Evolutionary conservation across 805 yeast genomes (phyloP).

Genomic region (Starmerella cellae): DNA sequence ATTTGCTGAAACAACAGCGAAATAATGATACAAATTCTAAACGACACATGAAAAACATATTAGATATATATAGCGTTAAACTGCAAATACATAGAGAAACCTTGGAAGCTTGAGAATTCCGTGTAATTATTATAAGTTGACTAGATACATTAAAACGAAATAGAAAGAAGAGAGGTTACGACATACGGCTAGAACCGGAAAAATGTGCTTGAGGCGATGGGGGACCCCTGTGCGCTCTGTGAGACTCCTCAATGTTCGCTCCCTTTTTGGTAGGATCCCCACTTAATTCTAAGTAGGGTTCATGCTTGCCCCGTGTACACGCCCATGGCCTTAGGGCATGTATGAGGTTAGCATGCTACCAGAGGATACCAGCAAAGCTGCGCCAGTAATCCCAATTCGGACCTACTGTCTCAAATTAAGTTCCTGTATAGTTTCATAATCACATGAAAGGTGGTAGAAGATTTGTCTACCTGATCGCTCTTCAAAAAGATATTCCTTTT

Average conservation of each 20-base stretch:
- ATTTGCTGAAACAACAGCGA: too few species aligned
- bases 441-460: neutral
- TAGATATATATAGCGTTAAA: too few species aligned
- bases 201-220: neutral
- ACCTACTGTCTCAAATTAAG: neutral
- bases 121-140: too few species aligned
- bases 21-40: too few species aligned
- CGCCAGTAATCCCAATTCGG: neutral
- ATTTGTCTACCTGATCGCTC: neutral
- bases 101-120: too few species aligned
- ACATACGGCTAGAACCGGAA: neutral
- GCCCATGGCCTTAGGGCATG: neutral
- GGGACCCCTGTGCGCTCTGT: neutral
- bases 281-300: neutral
- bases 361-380: neutral
- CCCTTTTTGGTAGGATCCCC: neutral
- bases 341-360: neutral
- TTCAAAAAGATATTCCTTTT: neutral
- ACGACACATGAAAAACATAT: too few species aligned
- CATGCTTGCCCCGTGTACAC: neutral
- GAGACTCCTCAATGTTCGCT: neutral
- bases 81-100: too few species aligned
- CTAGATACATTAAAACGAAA: too few species aligned
- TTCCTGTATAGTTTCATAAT: neutral
- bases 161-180: constrained; percentile 11